A percentile compares a stretch with the other conserved stretches of the same genome.
Evolutionary conservation across 2,329 filamentous ascomycete genomes (phyloP).

Genomic region (Diplodia mutila): DNA sequence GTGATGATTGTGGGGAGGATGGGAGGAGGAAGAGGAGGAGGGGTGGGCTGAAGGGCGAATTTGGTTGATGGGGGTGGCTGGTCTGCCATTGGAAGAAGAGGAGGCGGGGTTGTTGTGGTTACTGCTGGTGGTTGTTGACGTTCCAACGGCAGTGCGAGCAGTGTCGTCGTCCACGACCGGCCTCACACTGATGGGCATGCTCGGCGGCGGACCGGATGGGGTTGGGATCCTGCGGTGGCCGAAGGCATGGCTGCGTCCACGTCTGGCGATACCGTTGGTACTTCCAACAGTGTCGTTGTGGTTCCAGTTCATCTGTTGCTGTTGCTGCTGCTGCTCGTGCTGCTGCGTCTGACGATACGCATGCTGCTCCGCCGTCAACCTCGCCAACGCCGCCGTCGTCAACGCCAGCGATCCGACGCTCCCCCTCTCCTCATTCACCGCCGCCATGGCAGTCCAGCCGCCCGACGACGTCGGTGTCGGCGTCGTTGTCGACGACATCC

Average conservation of each 20-base stretch:
- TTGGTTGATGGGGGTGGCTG: neutral
- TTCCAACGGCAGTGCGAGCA: neutral
- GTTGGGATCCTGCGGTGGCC: neutral
- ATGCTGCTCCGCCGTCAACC: constrained; percentile 1
- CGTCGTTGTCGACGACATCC: neutral
- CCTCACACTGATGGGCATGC: neutral
- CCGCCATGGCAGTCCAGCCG: neutral
- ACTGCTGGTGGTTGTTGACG: neutral
- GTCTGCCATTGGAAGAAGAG: neutral
- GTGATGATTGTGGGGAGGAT: neutral
- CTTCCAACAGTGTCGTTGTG: neutral
- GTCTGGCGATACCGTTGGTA: neutral
- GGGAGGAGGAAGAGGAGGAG: constrained; percentile 7
- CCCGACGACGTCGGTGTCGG: neutral
- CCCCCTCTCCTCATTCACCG: neutral
- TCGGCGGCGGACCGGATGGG: constrained; percentile 10
- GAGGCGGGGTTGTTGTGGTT: neutral
- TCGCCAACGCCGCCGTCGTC: constrained; percentile 3
- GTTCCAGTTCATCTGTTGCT: neutral
- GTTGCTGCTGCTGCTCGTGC: neutral
- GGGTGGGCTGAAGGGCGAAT: neutral
- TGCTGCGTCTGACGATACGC: neutral
- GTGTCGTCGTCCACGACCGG: neutral
- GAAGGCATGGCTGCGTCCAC: neutral
- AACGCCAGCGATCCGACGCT: neutral